These are phyloP conservation scores for Syzygium aromaticum DNA, from an alignment of 345 rosid species.

Conservation along the genomic window DNA sequence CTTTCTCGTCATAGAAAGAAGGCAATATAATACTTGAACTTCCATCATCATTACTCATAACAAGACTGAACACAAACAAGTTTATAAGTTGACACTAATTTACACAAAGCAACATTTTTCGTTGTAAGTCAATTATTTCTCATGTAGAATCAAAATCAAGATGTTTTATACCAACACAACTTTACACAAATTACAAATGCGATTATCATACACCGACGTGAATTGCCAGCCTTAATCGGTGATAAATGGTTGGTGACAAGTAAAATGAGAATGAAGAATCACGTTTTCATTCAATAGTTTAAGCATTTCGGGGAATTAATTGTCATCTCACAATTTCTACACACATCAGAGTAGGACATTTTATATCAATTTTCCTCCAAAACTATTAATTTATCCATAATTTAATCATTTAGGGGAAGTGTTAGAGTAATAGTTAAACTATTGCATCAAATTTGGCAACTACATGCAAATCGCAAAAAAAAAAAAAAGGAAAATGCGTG, in stretches of 20 bases:
- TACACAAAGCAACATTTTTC: too few species aligned
- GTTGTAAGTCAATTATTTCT: not conserved
- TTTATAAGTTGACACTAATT: too few species aligned
- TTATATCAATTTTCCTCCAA: not conserved
- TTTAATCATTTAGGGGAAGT: not conserved
- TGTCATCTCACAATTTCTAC: not conserved
- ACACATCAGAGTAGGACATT: not conserved
- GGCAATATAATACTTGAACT: too few species aligned
- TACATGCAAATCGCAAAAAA: not conserved
- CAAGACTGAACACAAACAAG: too few species aligned
- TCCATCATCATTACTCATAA: too few species aligned
- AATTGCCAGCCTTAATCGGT: not conserved
- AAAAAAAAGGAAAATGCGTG: not conserved
- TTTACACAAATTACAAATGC: not conserved
- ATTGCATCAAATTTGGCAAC: not conserved
- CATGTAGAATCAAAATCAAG: not conserved
- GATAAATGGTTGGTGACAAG: not conserved
- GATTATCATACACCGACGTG: not conserved
- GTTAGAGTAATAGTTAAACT: not conserved
- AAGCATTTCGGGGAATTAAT: not conserved
- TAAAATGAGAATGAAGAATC: not conserved
- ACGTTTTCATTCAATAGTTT: not conserved
- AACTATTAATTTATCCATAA: not conserved
- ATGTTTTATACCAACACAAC: not conserved
- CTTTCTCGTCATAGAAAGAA: too few species aligned